Base-by-base conservation (phyloP, 2,329 filamentous ascomycete species). In the Aspergillus alliaceus region DNA sequence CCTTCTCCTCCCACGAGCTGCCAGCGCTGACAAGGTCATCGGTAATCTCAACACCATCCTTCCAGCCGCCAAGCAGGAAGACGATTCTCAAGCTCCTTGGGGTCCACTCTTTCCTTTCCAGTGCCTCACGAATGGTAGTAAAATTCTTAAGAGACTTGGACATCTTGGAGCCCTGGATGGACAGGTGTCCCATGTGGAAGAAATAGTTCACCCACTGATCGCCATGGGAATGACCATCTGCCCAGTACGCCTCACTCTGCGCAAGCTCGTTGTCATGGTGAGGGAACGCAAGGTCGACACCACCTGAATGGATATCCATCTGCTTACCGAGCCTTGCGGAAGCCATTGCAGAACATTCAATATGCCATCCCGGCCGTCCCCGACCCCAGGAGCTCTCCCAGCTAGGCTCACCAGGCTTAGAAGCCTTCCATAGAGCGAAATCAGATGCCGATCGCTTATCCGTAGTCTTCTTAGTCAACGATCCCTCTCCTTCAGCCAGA, bases 101-200 rank as follows among this genome's bases (percentile, higher is more conserved):
- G 0, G 90, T 95, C 80, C 91, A 96, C 49, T 86, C 83, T 35
- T 84, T 83, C 32, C 80, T 78, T 3, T 79, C 76, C 7, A 98
- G 78, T 0, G 93, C 92, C 72, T 96, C 90, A 29, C 91, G 84
- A 60, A 98, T 96, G 0, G 93, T 96, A 39, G 91, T 91, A 74
- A 97, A 97, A 74, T 97, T 98, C 79, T 98, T 97, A 56, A 98
- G 77, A 15, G 87, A 91, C 75, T 98, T 98, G 56, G 89, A 93
- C 93, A 98, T 98, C 74, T 98, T 98, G 22, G 88, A 91, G 0
- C 93, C 93, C 25, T 89, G 86, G 56, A 98, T 97, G 6, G 87
- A 89, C 48, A 97, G 77, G 72, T 98, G 93, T 0, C 93, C 93
- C 89, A 96, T 97, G 71, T 97, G 93, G 15, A 97, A 72, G 77